A percentile compares a stretch with the other conserved stretches of the same genome.
Conservation (phyloP, 768 basidiomycete genomes). For the Pseudohyphozyma bogoriensis region DNA sequence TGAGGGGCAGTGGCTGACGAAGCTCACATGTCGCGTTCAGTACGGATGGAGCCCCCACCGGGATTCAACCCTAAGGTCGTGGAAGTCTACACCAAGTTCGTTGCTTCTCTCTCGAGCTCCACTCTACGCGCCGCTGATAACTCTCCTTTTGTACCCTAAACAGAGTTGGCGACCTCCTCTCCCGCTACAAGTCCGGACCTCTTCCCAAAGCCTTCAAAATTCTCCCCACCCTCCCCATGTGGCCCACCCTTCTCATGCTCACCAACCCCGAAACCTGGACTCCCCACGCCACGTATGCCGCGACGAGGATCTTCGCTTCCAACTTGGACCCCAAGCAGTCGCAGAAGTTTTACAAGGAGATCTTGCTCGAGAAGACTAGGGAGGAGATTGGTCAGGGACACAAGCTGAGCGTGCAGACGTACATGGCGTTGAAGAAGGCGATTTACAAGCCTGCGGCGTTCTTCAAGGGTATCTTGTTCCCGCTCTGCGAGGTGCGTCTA, state of each 20-base stretch:
- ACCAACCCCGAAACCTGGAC: constrained; percentile 91
- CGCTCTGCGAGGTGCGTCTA: constrained; percentile 69
- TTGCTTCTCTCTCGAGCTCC: constrained; percentile 11
- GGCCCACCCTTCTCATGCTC: constrained; percentile 89
- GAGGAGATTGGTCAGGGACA: constrained; percentile 67
- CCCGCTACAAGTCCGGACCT: constrained; percentile 82
- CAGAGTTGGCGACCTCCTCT: constrained; percentile 77
- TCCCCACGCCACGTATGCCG: constrained; percentile 85
- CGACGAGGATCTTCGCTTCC: constrained; percentile 89
- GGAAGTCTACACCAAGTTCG: constrained; percentile 84
- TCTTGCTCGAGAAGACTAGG: constrained; percentile 76
- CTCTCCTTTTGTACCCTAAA: not conserved
- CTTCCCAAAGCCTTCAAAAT: constrained; percentile 97
- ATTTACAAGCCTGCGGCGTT: constrained; percentile 96
- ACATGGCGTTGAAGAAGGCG: constrained; percentile 80
- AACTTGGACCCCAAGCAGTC: constrained; percentile 93
- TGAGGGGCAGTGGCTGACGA: no score
- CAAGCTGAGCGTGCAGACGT: constrained; percentile 86
- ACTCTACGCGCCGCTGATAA: not conserved
- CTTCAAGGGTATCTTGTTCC: constrained; percentile 96
- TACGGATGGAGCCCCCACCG: constrained; percentile 35
- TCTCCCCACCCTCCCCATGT: constrained; percentile 85
- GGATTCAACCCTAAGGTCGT: constrained; percentile 87
- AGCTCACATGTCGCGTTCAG: no score
- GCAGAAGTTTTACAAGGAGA: constrained; percentile 81